These are phyloP conservation scores for Fraxinus pennsylvanica DNA, from an alignment of 257 asterid genomes.

Conservation along the genomic window DNA sequence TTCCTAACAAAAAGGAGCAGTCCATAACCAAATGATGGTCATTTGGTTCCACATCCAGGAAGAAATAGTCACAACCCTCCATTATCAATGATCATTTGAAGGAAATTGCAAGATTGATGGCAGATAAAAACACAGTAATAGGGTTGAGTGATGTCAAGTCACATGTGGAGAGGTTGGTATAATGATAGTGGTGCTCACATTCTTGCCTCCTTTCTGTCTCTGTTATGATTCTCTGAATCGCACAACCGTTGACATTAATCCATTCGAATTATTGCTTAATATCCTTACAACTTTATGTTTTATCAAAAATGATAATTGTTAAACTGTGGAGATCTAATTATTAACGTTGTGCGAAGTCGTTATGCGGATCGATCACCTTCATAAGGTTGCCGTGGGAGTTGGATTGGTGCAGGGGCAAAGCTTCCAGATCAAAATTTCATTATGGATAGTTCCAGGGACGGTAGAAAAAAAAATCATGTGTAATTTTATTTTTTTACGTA, in stretches of 20 bases:
- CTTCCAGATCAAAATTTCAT: too few species aligned
- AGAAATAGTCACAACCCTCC: not conserved
- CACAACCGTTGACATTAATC: not conserved
- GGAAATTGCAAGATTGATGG: not conserved
- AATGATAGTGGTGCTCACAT: conserved; percentile 16
- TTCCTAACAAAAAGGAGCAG: not conserved
- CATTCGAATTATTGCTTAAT: not conserved
- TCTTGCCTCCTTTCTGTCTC: conserved; percentile 28
- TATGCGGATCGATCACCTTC: too few species aligned
- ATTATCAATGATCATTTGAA: conserved; percentile 13
- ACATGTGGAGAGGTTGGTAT: conserved; percentile 1
- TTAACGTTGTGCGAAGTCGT: too few species aligned
- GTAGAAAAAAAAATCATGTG: too few species aligned
- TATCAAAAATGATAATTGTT: too few species aligned
- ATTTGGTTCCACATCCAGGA: not conserved
- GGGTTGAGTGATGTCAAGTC: conserved; percentile 28
- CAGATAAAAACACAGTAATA: not conserved
- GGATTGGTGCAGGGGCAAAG: too few species aligned
- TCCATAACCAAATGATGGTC: not conserved
- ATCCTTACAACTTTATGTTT: not conserved
- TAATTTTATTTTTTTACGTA: too few species aligned
- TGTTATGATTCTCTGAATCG: not conserved
- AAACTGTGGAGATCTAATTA: too few species aligned
- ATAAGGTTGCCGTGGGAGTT: too few species aligned
- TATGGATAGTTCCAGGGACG: too few species aligned